Evolutionary conservation across 192 early-diverging fungal genomes (phyloP), one percentile per base, ranked within the genome.

Genomic region (Umbelopsis isabellina): DNA sequence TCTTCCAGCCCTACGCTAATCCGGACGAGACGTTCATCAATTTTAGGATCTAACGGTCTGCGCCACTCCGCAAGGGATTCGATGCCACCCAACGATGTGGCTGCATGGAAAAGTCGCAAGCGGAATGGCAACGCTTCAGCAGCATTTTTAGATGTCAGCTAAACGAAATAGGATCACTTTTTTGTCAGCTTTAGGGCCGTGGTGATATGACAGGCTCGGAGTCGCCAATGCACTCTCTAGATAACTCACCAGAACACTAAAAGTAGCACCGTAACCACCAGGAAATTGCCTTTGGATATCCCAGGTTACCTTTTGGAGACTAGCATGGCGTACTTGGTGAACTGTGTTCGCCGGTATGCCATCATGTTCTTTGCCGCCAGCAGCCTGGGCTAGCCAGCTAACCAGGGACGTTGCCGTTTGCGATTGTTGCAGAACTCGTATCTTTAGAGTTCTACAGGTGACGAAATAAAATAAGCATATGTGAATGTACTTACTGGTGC

Each of bases 31-130:
- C 70, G 68, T 1, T 84, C 84, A 25, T 76, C 69, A 3, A 81
- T 70, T 9, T 69, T 75, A 13, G 64, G 35, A 58, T 90, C 89
- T 16, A 69, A 37, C 1, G 68, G 79, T 30, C 79, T 73, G 30
- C 91, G 79, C 91, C 91, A 92, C 66, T 92, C 91, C 33, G 86
- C 80, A 53, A 89, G 72, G n/a, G 80, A 81, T 78, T 91, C 89
- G 23, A 84, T 78, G 21, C 88, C 87, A 66, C 91, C 91, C 4
- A 92, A 78, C 9, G 81, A 84, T 8, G 91, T 92, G 27, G 91
- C 90, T 66, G 87, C 83, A 0, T 58, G 47, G 50, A 86, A 76
- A 13, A 87, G 73, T 10, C 50, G 12, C 45, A 91, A 75, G 21
- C 74, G 65, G 1, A 75, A 49, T 0, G 82, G 77, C 18, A 88